Percentiles rank a stretch among this genome's conserved stretches.
These are phyloP conservation scores for Actinomortierella wolfii DNA, from an alignment of 371 early-diverging fungal genomes.

Conservation along the genomic window DNA sequence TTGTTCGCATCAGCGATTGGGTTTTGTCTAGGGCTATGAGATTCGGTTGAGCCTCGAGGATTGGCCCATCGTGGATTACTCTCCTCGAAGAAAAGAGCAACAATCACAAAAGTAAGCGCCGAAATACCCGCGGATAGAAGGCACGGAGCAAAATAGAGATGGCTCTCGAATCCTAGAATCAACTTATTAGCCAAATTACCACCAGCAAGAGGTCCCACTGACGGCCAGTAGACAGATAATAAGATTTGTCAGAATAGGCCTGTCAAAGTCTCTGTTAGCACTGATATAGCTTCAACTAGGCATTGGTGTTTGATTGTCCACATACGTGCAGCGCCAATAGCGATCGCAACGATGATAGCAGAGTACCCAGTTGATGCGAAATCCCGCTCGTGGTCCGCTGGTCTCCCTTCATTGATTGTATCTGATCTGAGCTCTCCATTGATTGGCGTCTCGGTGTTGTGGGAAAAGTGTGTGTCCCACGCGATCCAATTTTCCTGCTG, in stretches of 20 bases:
- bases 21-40: too few species aligned
- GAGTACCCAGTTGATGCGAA: constrained; percentile 20
- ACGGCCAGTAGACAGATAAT: background rate
- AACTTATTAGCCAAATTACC: constrained; percentile 12
- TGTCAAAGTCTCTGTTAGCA: too few species aligned
- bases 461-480: too few species aligned
- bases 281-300: too few species aligned
- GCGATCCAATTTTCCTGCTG: too few species aligned
- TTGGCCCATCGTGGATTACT: constrained; percentile 28
- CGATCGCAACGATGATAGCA: constrained; percentile 15
- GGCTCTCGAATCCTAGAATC: constrained; percentile 16
- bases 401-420: background rate
- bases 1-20: too few species aligned
- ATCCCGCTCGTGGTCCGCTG: background rate
- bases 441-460: background rate
- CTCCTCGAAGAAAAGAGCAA: constrained; percentile 15
- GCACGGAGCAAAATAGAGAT: constrained; percentile 28
- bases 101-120: constrained; percentile 3
- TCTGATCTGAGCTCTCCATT: background rate
- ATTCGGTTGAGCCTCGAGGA: background rate
- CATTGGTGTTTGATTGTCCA: too few species aligned
- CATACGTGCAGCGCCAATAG: constrained; percentile 22
- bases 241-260: too few species aligned
- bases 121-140: constrained; percentile 14
- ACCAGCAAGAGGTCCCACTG: constrained; percentile 26